Base-by-base conservation (phyloP, 2,329 filamentous ascomycete genomes). In the Pseudocercospora fuligena region DNA sequence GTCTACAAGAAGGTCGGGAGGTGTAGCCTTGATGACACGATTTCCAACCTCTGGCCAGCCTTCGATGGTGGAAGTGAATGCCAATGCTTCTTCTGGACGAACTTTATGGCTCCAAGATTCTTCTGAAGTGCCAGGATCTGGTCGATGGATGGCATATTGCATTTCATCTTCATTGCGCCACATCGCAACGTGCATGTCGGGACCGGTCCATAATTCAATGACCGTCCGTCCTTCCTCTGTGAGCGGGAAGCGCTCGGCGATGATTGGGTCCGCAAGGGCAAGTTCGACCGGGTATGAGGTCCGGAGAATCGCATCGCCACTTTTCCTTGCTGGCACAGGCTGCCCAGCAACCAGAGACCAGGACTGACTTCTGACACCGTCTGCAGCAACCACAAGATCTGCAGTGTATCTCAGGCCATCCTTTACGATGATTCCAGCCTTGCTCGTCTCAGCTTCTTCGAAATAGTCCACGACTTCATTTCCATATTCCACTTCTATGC, bases 1-100 rank as follows among this genome's bases (percentile, higher is more conserved):
- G 75, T 83, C 81, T 66, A 85, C 79, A 58, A 84, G 81, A 21
- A 80, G 82, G 61, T 83, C 78, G 11, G 75, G 73, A 12, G 82
- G 81, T 12, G 81, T 82, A 61, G 73, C 73, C 25, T 78, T 76
- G 40, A 83, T 80, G n/a, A 83, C 57, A 9, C 59, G 59, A 29
- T 61, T 36, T 11, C 16, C 59, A 19, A 53, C 59, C 16, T 49
- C 59, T 3, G 59, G 59, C 33, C 33, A 61, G 23, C 59, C 59
- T 23, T 31, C 40, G 2, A 61, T 27, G 7, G 36, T 61, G 5
- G 40, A 27, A 21, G 40, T 51, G 40, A 27, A 60, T 4, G 27
- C n/a, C 19, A 61, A 5, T 21, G 59, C 59, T 14, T 49, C 59
- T 16, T 49, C 59, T 12, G 23, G 19, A 29, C 16, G 19, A 8